Base-by-base conservation (phyloP, 1,284 basidiomycete species). In the Filobasidium uniguttulatum region DNA sequence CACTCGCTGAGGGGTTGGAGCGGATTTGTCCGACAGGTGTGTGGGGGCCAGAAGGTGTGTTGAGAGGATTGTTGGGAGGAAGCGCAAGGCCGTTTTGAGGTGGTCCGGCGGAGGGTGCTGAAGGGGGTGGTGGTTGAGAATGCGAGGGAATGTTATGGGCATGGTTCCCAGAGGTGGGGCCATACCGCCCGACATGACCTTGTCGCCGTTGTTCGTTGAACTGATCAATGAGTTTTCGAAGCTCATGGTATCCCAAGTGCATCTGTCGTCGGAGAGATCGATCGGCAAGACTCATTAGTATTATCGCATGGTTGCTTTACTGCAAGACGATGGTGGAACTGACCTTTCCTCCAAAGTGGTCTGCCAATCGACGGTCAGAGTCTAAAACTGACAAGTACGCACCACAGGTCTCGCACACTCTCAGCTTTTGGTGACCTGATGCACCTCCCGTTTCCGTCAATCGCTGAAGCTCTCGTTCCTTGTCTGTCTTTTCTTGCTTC, bases 341-440 rank as follows among this genome's bases (percentile, higher is more conserved):
- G 60, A 88, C 90, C 75, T 98, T 98, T 61, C 94, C 94, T 71
- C 94, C 94, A 72, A 99, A 99, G 70, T 99, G 94, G 73, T 99
- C 94, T 46, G 94, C 94, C 56, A 99, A 75, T 68, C 94, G 88
- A 67, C 94, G 82, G 74, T 99, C 94, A 55, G 91, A 97, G 71
- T 99, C 94, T 53, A 98, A 77, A 26, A 98, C 88, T 29, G 88
- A 94, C 41, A 99, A 76, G 73, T 98, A 98, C 19, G 94, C 94
- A 63, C 94, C 94, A 68, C 94, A 99, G 34, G 97, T 91, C 72
- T 99, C 94, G 73, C 94, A 98, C 23, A 99, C 94, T 57, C 94
- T 82, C 61, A 99, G 75, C 72, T 98, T 98, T 72, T 99, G 94
- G 73, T 98, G 93, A 23, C 94, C 94, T 53, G 88, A 94, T 2